Conservation (phyloP, 2,329 filamentous ascomycete species). For the Seiridium unicorne region DNA sequence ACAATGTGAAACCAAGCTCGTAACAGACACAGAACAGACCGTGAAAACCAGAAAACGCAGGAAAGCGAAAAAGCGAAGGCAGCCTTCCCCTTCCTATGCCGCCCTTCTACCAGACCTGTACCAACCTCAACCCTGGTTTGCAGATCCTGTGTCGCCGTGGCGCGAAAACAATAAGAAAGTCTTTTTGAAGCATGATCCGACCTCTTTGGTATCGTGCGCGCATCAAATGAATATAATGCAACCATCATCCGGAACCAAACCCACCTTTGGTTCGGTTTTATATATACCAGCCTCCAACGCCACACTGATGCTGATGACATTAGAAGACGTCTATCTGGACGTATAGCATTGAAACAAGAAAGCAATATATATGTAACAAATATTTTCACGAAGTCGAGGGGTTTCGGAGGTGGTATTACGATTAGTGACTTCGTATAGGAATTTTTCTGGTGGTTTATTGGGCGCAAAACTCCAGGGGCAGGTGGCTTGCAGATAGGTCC, state of each 20-base stretch:
- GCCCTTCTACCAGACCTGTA: not conserved
- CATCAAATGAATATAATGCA: constrained; percentile 2
- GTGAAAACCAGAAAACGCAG: not conserved
- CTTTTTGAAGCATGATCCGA: not conserved
- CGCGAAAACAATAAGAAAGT: not conserved
- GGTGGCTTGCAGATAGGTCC: not conserved
- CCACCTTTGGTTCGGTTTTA: constrained; percentile 5
- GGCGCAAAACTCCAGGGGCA: too few relatives aligned
- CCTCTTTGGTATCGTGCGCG: constrained; percentile 9
- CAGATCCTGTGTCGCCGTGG: not conserved
- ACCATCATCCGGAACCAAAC: constrained; percentile 4
- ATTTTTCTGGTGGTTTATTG: not conserved
- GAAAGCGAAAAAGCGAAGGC: not conserved
- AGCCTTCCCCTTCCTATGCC: not conserved
- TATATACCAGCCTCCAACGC: constrained; percentile 12
- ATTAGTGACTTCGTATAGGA: constrained; percentile 5
- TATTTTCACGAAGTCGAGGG: not conserved
- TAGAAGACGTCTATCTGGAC: constrained; percentile 1
- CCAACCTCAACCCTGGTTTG: not conserved
- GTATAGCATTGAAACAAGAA: not conserved
- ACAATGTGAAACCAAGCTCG: not conserved
- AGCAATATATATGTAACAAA: constrained; percentile 9
- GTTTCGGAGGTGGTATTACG: not conserved
- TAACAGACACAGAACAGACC: not conserved
- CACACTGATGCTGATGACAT: constrained; percentile 7